Evolutionary conservation across 352 stramenopile genomes (phyloP).

Genomic region (Phytophthora fragariaefolia): DNA sequence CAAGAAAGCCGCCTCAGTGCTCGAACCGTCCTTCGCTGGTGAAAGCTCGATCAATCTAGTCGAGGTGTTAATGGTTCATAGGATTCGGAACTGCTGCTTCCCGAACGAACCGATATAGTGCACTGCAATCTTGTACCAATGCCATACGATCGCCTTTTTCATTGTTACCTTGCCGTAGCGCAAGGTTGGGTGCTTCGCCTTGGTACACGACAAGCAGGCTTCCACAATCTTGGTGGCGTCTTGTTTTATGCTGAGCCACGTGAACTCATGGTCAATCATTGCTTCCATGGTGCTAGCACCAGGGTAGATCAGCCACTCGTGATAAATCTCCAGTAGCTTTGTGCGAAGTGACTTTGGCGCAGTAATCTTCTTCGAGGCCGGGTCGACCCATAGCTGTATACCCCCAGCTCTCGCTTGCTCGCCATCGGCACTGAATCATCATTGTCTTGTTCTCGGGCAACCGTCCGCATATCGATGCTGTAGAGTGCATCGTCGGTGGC

Average conservation of each 20-base stretch:
- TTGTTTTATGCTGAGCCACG: not conserved
- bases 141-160: not conserved
- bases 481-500: not conserved
- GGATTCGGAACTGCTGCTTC: not conserved
- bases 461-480: not conserved
- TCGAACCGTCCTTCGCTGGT: not conserved
- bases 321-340: not conserved
- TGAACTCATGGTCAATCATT: constrained; percentile 9
- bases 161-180: not conserved
- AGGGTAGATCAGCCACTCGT: constrained; percentile 11
- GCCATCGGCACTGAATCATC: not conserved
- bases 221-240: not conserved
- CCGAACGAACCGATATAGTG: not conserved
- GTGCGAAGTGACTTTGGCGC: not conserved
- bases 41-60: constrained; percentile 2
- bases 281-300: constrained; percentile 3
- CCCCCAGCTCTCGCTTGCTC: not conserved
- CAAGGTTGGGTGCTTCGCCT: constrained; percentile 2
- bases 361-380: not conserved
- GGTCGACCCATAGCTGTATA: not conserved
- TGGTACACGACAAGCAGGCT: not conserved
- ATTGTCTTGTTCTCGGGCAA: not conserved
- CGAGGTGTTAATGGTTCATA: constrained; percentile 9
- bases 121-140: constrained; percentile 1
- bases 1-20: not conserved